These are phyloP conservation scores for Solanum appendiculatum DNA, from an alignment of 257 asterid genomes.

Conservation along the genomic window DNA sequence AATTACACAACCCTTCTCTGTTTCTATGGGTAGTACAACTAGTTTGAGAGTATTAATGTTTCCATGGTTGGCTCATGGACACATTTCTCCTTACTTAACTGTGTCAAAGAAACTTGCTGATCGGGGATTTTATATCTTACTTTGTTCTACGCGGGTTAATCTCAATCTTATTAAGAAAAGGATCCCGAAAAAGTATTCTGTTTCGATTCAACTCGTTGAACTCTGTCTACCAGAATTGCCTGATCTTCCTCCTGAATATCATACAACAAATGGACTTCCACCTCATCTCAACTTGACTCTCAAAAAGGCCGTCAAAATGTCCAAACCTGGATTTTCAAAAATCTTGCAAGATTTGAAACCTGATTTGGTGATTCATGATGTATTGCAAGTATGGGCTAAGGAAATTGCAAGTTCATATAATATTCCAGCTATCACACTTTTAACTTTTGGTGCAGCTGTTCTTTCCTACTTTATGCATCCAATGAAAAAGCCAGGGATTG, in stretches of 20 bases:
- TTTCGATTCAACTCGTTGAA: neutral
- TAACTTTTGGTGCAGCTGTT: neutral
- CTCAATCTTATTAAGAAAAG: constrained; percentile 22
- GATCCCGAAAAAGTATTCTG: neutral
- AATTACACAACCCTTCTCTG: neutral
- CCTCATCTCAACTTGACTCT: neutral
- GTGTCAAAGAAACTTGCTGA: constrained; percentile 31
- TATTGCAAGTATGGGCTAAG: neutral
- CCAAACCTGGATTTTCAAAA: neutral
- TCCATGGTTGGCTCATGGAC: constrained; percentile 18
- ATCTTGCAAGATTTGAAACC: neutral
- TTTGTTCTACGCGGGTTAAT: constrained; percentile 6
- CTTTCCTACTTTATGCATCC: neutral
- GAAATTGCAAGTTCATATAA: neutral
- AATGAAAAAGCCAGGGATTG: neutral
- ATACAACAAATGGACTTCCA: neutral
- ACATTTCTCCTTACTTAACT: constrained; percentile 37
- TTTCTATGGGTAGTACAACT: constrained; percentile 3
- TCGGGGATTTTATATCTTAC: constrained; percentile 7
- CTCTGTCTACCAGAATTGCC: neutral
- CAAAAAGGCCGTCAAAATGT: neutral
- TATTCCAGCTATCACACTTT: neutral
- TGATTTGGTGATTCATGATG: neutral
- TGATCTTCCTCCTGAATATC: neutral
- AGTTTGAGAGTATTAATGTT: constrained; percentile 19